Conservation (phyloP, 1,139 yeast genomes). For the Pichia sp. region DNA sequence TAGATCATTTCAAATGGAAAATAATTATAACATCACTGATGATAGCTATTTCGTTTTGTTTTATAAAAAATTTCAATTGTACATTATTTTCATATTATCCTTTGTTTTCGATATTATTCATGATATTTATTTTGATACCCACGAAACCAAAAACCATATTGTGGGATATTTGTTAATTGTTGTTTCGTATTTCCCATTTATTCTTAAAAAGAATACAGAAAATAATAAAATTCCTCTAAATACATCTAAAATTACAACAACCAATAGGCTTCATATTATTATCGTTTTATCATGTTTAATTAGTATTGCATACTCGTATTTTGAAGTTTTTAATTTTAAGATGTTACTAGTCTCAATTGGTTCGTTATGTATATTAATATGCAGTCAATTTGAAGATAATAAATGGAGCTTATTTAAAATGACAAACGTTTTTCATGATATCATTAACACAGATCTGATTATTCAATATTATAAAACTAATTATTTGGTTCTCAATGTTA, state of each 20-base stretch:
- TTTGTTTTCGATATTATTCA: slow-evolving; percentile 1
- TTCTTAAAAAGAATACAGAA: not conserved
- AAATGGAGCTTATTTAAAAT: slow-evolving; percentile 10
- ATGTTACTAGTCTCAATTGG: slow-evolving; percentile 28
- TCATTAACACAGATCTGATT: slow-evolving; percentile 24
- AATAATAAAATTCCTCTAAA: not conserved
- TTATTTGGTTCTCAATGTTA: slow-evolving; percentile 22
- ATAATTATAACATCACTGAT: slow-evolving; percentile 15
- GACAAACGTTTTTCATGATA: slow-evolving; percentile 7
- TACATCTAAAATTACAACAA: not conserved
- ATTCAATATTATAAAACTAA: slow-evolving; percentile 22
- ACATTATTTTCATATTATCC: slow-evolving; percentile 15
- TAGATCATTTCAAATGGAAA: slow-evolving; percentile 18
- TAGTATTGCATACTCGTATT: slow-evolving; percentile 10
- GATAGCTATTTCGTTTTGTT: slow-evolving; percentile 6
- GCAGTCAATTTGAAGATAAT: slow-evolving; percentile 26
- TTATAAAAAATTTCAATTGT: slow-evolving; percentile 19
- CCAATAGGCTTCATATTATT: not conserved
- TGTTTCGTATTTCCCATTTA: slow-evolving; percentile 14
- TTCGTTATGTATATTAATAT: slow-evolving; percentile 23
- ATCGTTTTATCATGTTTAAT: slow-evolving; percentile 12
- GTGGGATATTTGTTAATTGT: slow-evolving; percentile 22
- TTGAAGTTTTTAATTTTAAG: slow-evolving; percentile 22
- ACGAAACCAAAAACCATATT: not conserved
- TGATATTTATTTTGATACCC: not conserved